A percentile compares a stretch with the other conserved stretches of the same genome.
These are phyloP conservation scores for Penicillium nordicum DNA, from an alignment of 2,329 filamentous ascomycete genomes.

Conservation along the genomic window DNA sequence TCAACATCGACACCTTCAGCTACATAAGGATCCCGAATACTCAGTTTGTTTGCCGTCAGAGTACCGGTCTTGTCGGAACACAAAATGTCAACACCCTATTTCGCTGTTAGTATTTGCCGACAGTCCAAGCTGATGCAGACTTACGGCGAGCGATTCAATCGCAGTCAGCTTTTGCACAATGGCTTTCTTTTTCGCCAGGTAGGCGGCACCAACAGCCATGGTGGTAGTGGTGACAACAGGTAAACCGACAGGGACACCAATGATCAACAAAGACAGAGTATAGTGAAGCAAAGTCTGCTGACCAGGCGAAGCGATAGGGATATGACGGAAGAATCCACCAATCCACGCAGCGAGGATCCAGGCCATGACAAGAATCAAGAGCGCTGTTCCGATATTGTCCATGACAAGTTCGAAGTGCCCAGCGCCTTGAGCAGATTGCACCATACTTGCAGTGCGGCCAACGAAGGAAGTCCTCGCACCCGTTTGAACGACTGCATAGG, in stretches of 20 bases:
- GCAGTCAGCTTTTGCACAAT: conserved; percentile 78
- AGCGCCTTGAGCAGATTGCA: conserved; percentile 70
- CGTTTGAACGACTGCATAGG: conserved; percentile 65
- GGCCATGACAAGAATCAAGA: conserved; percentile 72
- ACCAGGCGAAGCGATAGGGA: conserved; percentile 54
- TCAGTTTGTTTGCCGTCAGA: conserved; percentile 60
- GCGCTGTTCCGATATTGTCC: conserved; percentile 71
- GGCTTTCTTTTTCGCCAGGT: conserved; percentile 72
- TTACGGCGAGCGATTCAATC: conserved; percentile 68
- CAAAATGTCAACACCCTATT: conserved; percentile 65
- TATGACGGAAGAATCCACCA: conserved; percentile 71
- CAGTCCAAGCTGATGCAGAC: conserved; percentile 10
- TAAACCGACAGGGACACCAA: conserved; percentile 77
- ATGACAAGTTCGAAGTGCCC: conserved; percentile 80
- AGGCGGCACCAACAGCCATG: conserved; percentile 72
- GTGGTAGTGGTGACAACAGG: conserved; percentile 76
- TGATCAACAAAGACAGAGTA: conserved; percentile 67
- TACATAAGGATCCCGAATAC: conserved; percentile 72
- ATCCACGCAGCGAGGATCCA: conserved; percentile 74
- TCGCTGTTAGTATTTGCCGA: conserved; percentile 9
- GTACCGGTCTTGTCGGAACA: conserved; percentile 83
- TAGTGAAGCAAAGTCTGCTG: conserved; percentile 66
- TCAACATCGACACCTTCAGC: conserved; percentile 73
- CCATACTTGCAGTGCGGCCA: conserved; percentile 69
- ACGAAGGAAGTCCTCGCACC: conserved; percentile 71